phyloP scores from a whole-genome alignment of 2,329 filamentous ascomycete species.

The Xylariaceae sp. region DNA sequence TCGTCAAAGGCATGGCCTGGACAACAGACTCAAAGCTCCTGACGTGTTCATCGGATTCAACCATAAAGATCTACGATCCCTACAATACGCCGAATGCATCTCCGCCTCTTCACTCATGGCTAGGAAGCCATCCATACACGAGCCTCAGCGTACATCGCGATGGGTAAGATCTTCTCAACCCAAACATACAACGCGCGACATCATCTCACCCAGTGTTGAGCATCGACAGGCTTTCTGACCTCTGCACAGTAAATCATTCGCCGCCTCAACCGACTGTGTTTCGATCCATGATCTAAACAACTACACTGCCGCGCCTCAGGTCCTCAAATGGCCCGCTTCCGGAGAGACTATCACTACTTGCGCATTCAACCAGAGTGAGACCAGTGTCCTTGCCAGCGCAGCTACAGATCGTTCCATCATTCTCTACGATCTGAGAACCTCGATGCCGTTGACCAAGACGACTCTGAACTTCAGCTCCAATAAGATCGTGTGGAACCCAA shows the following conservation, averaged over 20 bases:
- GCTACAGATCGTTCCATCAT: conserved; percentile 79
- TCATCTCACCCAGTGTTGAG: too few species aligned
- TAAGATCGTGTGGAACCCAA: conserved; percentile 87
- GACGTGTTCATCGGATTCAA: conserved; percentile 81
- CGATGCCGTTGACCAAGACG: conserved; percentile 76
- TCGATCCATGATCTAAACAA: conserved; percentile 86
- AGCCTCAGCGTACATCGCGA: conserved; percentile 79
- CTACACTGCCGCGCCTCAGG: conserved; percentile 76
- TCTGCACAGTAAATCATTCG: conserved; percentile 61
- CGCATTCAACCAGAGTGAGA: conserved; percentile 82
- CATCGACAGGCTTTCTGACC: neutral
- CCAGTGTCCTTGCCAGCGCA: conserved; percentile 81
- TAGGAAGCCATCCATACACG: conserved; percentile 80
- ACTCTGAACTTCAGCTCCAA: conserved; percentile 81
- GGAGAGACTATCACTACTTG: conserved; percentile 66
- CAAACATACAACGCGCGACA: too few species aligned
- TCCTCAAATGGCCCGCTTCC: conserved; percentile 80
- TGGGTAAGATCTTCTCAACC: conserved; percentile 30
- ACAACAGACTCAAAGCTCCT: conserved; percentile 81
- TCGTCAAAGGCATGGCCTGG: conserved; percentile 90
- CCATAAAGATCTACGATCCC: conserved; percentile 88
- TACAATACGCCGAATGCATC: conserved; percentile 69
- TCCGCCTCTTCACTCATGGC: conserved; percentile 78
- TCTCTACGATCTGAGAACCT: conserved; percentile 86
- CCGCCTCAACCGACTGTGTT: conserved; percentile 69